Evolutionary conservation across 1,284 basidiomycete species (phyloP).

Genomic region (Caloboletus firmus): DNA sequence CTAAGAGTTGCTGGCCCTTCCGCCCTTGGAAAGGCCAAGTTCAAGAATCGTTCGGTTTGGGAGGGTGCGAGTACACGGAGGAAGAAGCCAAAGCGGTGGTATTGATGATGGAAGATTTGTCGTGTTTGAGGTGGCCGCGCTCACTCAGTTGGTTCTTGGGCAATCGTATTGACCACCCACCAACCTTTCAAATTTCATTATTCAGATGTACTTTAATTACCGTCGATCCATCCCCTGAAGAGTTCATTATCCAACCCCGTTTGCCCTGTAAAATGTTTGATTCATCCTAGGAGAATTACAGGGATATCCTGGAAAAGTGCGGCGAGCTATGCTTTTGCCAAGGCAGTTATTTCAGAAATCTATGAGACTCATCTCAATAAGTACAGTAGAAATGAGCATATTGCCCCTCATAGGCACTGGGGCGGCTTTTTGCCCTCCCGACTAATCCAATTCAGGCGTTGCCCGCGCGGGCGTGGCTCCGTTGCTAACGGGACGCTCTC

Average conservation of each 20-base stretch:
- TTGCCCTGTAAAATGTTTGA: neutral
- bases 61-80: slow-evolving; percentile 15
- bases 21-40: slow-evolving; percentile 25
- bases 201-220: neutral
- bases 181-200: neutral
- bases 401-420: neutral
- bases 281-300: neutral
- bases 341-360: neutral
- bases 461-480: slow-evolving; percentile 24
- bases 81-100: slow-evolving; percentile 25
- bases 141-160: neutral
- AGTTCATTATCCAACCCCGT: neutral
- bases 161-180: neutral
- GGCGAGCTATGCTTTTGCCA: neutral
- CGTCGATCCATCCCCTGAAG: neutral
- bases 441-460: slow-evolving; percentile 22
- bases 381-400: slow-evolving; percentile 1
- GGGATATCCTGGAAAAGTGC: neutral
- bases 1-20: slow-evolving; percentile 15
- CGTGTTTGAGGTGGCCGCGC: neutral
- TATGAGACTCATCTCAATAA: neutral
- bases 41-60: slow-evolving; percentile 28
- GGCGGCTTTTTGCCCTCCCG: neutral
- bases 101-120: slow-evolving; percentile 8
- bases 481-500: slow-evolving; percentile 31